Evolutionary conservation across 495 filamentous ascomycete genomes (phyloP).

Genomic region (Neurospora tetrasperma): DNA sequence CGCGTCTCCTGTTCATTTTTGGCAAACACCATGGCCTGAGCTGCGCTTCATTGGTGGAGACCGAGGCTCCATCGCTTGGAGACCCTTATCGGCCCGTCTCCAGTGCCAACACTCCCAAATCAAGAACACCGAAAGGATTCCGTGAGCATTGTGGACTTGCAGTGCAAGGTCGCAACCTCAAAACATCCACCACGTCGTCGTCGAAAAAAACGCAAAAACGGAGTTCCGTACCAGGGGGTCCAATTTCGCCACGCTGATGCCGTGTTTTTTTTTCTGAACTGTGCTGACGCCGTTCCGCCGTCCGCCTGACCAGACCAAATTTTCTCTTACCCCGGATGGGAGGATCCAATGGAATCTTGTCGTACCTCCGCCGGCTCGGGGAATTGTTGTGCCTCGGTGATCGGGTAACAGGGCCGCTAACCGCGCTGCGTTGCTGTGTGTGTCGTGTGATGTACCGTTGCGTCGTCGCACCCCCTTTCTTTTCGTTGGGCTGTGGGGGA

Average conservation of each 20-base stretch:
- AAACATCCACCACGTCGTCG: background rate
- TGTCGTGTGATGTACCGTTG: background rate
- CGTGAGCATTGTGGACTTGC: slow-evolving; percentile 1
- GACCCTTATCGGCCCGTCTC: background rate
- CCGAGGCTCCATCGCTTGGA: background rate
- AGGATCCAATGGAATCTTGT: background rate
- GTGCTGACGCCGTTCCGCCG: background rate
- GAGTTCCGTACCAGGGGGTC: background rate
- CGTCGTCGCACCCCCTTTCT: background rate
- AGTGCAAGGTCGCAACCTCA: background rate
- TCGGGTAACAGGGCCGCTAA: background rate
- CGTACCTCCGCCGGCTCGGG: background rate
- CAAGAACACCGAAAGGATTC: background rate
- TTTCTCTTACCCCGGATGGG: background rate
- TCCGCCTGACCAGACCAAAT: background rate
- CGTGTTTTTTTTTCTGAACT: background rate
- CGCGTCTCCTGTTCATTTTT: background rate
- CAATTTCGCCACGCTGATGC: background rate
- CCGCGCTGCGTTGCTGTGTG: background rate
- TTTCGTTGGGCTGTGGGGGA: background rate
- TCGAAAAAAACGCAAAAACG: background rate
- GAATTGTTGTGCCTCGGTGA: background rate
- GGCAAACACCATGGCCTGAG: background rate
- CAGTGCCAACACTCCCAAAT: background rate
- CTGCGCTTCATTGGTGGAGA: background rate